Evolutionary conservation across 2,329 filamentous ascomycete species (phyloP), one percentile per base, ranked within the genome.

Genomic region (Penicillium brevicompactum): DNA sequence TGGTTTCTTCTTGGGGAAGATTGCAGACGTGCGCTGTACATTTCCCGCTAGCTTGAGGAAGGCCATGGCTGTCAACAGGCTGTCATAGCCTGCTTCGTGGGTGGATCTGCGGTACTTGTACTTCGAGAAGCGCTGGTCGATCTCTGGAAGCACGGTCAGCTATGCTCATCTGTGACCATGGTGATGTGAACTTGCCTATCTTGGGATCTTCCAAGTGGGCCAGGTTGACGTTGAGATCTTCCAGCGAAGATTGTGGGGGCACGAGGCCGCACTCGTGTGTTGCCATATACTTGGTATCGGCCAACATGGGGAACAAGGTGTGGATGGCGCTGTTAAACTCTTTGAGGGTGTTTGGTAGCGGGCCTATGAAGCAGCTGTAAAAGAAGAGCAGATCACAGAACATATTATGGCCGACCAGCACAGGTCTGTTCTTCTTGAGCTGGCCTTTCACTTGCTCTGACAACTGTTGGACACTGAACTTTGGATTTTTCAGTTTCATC

Each of bases 71-170:
- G 85, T 85, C 21, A 87, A 73, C 56, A 83, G 78, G 67, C 83
- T 86, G 66, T 87, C 85, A 59, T 83, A 87, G 7, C 85, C 85
- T 14, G 85, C 85, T 70, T 87, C 85, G 55, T 87, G 85, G 11
- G 59, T 55, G 21, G 61, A 58, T 5, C 62, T 63, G 8, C 55
- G 49, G 18, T 40, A 53, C 8, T 58, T 38, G 43, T 76, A 76
- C 53, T 72, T 74, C 1, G 51, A 54, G 55, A 74, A 66, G 10
- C 63, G 49, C 2, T 62, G 42, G 34, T 76, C 67, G 47, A 75
- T 58, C 5, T 49, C 74, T 74, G 46, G 18, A 18, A 18, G 21
- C 7, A 37, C 21, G 30, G 54, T 79, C 8, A 60, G 53, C 48
- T 14, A 16, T 32, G 41, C n/a, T 27, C 24, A 14, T 14, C 24